Evolutionary conservation across 1,139 yeast genomes (phyloP).

Genomic region (Saccharomyces hybrid): DNA sequence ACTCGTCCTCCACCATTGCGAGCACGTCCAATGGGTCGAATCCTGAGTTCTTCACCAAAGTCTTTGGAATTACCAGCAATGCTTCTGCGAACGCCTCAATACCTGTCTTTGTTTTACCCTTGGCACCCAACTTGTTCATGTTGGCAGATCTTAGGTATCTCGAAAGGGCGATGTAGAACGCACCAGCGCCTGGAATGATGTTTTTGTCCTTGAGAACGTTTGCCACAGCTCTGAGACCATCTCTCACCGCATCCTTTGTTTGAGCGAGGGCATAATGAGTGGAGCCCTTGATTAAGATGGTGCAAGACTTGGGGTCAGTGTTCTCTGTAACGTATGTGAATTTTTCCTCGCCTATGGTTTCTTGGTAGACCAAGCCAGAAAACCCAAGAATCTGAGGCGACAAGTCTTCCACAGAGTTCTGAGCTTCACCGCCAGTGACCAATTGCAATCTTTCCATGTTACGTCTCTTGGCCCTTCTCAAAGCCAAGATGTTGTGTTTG

Average conservation of each 20-base stretch:
- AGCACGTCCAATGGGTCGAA: constrained; percentile 87
- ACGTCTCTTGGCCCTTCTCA: constrained; percentile 97
- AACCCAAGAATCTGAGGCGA: constrained; percentile 78
- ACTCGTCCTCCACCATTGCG: constrained; percentile 85
- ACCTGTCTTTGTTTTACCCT: constrained; percentile 87
- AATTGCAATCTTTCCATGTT: constrained; percentile 98
- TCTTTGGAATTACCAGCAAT: constrained; percentile 82
- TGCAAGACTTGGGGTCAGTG: constrained; percentile 83
- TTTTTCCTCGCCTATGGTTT: constrained; percentile 93
- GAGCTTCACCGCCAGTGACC: constrained; percentile 96
- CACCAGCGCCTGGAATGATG: constrained; percentile 95
- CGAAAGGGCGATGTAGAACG: constrained; percentile 80
- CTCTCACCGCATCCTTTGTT: constrained; percentile 94
- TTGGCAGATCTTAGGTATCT: constrained; percentile 49
- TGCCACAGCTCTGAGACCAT: constrained; percentile 91
- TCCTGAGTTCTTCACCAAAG: constrained; percentile 88
- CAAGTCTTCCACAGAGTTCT: constrained; percentile 92
- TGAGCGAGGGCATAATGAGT: constrained; percentile 83
- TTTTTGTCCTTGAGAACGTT: constrained; percentile 81
- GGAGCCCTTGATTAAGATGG: constrained; percentile 89
- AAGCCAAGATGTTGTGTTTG: constrained; percentile 84
- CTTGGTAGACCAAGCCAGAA: constrained; percentile 89
- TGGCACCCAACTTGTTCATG: constrained; percentile 48
- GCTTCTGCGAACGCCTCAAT: constrained; percentile 92
- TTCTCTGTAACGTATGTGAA: constrained; percentile 93